Evolutionary conservation across 176 grass and related monocot genomes (phyloP), one percentile per base, ranked within the genome.

Genomic region (Phyllostachys edulis): DNA sequence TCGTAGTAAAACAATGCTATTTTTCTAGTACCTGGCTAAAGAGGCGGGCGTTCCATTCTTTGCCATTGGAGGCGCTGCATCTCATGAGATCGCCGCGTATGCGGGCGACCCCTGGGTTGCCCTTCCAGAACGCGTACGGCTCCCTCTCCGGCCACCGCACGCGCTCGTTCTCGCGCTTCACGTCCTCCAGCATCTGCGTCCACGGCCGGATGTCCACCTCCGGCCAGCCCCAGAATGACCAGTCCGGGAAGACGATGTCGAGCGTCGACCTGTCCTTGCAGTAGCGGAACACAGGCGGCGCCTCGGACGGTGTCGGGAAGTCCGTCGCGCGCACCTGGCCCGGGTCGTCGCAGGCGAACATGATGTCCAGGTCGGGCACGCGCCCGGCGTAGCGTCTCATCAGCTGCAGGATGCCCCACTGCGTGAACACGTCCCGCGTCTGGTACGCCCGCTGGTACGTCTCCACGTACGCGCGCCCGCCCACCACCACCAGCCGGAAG

Each of bases 151-250:
- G 69, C 91, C 88, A 90, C 41, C 60, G 71, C 40, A 85, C 10
- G 56, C 62, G 86, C 65, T 70, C 60, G 39, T 85, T 90, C 39
- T 84, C 91, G 4, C 61, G 37, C 61, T 49, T 39, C 27, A 88
- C 75, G 34, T 86, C 88, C 82, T 85, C 82, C 64, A 81, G 65
- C 11, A 88, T 20, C 41, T 5, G 40, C 67, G 57, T 5, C 88
- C 91, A 93, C 37, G 88, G 72, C 44, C 84, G 80, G 84, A 90
- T 88, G 46, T 88, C 78, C 51, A 88, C 79, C 77, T 93, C 91
- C 9, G 91, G 85, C 85, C 94, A 93, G 0, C 94, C 91, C 94
- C 91, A 96, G 90, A 93, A 96, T n/a, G 90, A 92, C 94, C 94
- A 96, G 77, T 96, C 94, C 17, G 94, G 90, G 88, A 96, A 96